Base-by-base conservation (phyloP, 2,329 filamentous ascomycete genomes). In the Verticillium longisporum region DNA sequence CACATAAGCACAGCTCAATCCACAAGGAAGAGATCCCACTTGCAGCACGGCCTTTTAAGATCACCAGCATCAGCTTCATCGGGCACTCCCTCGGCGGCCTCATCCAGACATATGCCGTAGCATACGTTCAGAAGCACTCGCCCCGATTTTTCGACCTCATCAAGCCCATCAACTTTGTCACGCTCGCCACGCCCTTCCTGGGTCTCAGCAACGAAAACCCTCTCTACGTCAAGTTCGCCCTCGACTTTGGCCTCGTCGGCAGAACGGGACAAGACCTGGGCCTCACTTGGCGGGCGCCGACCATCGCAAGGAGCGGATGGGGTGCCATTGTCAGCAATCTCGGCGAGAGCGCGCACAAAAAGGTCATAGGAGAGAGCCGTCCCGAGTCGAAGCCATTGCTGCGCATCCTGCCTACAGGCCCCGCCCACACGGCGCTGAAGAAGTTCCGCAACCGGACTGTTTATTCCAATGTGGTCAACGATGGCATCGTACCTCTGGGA, bases 191-290 rank as follows among this genome's bases (percentile, higher is more conserved):
- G 0, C 94, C 94, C 0, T 92, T 97, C 66, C 78, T 98, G 1
- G 94, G 94, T 0, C 78, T 98, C 41, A 98, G 94, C 74, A 97
- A 99, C 72, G 95, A 99, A 72, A 99, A 99, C 68, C 95, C 95
- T 0, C 82, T 98, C 61, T 99, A 99, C 72, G 91, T 99, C 74
- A 96, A 93, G 69, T 98, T 99, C 73, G 95, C 95, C 0, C 80
- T 99, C 3, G 95, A 99, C 72, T 96, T 98, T 76, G 95, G 95
- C 0, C 82, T 99, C 1, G 94, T 99, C 14, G 95, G 95, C n/a
- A 85, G 94, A 60, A 97, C 95, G 2, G 95, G 95, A 7, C 92
- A 98, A 73, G 95, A 99, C 76, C 81, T 99, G 9, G 95, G 95
- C 26, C 78, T 99, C 63, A 97, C 93, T 1, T 99, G 95, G 95